Base-by-base conservation (phyloP, 1,284 basidiomycete species). In the Schizopora paradoxa region DNA sequence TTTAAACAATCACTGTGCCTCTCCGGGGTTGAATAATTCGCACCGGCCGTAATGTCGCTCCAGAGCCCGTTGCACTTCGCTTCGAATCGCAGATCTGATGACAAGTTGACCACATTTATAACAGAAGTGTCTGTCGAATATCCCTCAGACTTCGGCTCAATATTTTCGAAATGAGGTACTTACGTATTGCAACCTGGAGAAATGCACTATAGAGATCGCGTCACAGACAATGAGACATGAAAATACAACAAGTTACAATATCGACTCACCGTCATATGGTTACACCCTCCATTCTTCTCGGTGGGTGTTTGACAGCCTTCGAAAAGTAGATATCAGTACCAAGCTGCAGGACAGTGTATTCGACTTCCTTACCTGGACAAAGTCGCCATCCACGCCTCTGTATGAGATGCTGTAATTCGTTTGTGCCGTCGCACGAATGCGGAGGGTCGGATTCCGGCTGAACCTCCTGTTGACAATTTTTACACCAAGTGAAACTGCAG, bases 171-270 rank as follows among this genome's bases (percentile, higher is more conserved):
- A 6, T 19, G 5, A 28, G n/a, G 32, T 3, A 56, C 69, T 53
- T 50, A 77, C 74, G 69, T 72, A 55, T 81, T 81, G 52, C 79
- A 82, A 6, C 73, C 74, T 0, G 76, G 77, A 0, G 75, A 59
- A 33, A 67, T 62, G 54, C 79, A 82, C 79, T 82, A 5, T 35
- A 14, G 29, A 29, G 31, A 10, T 26, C 26, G 18, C 29, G 11
- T 21, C 26, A 22, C 10, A 41, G 3, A 21, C 40, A 21, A 40
- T 13, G 28, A 18, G 14, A 34, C 40, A 25, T 25, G 32, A 18
- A 22, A 8, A 18, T 2, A 22, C 14, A 16, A 28, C 27, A 33
- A 28, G 36, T 18, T 41, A 31, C 38, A 13, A 14, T 16, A 36
- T 21, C 4, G 29, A 58, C 74, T 53, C 48, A 79, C 80, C 45